These are phyloP conservation scores for Zelonia costaricensis DNA, from an alignment of 208 protist genomes.

Conservation along the genomic window DNA sequence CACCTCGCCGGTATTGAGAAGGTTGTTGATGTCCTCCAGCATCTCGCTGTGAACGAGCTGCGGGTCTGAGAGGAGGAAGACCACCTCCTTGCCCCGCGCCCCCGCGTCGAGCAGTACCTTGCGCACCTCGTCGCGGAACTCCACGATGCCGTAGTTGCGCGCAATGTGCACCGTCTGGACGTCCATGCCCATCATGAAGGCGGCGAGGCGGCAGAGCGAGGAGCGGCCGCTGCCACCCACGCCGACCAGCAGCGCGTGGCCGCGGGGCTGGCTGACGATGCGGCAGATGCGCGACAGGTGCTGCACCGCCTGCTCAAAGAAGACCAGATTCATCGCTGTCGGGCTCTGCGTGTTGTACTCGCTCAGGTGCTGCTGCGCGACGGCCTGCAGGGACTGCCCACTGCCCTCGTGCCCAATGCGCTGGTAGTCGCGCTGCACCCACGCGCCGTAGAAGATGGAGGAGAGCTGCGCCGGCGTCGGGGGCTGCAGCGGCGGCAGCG, in stretches of 20 bases:
- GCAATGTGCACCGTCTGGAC: conserved; percentile 90
- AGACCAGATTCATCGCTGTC: conserved; percentile 92
- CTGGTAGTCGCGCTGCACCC: conserved; percentile 61
- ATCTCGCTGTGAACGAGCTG: conserved; percentile 94
- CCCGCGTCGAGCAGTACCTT: conserved; percentile 84
- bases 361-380: conserved; percentile 83
- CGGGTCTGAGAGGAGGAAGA: conserved; percentile 95
- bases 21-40: conserved; percentile 98
- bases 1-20: conserved; percentile 97
- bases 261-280: conserved; percentile 95
- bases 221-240: conserved; percentile 96
- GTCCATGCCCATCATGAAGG: conserved; percentile 92
- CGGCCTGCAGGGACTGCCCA: conserved; percentile 39
- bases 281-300: conserved; percentile 96
- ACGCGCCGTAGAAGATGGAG: conserved; percentile 64
- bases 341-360: conserved; percentile 93
- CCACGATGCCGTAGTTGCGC: conserved; percentile 88
- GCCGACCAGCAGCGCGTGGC: conserved; percentile 96
- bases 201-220: conserved; percentile 93
- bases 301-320: conserved; percentile 96
- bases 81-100: conserved; percentile 77
- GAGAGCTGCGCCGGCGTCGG: conserved; percentile 22
- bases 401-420: conserved; percentile 32
- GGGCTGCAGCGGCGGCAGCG: neutral
- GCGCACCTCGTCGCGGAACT: conserved; percentile 95